Evolutionary conservation across 768 basidiomycete species (phyloP).

Genomic region (Phaeolepiota aurea): DNA sequence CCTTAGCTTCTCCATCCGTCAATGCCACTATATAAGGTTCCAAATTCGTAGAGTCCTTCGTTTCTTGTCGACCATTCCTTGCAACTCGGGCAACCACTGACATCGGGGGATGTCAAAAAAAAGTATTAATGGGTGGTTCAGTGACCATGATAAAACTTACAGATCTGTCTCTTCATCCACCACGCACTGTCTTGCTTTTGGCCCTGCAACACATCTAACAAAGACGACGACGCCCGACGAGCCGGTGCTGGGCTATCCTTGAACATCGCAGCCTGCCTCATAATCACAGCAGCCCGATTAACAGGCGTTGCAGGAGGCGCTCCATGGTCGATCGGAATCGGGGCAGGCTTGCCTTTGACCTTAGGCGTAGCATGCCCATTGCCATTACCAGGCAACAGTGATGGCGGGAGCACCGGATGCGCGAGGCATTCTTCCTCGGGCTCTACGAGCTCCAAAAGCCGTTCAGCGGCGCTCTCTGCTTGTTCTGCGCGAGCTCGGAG

Average conservation of each 20-base stretch:
- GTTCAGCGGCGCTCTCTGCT: constrained; percentile 87
- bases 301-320: constrained; percentile 56
- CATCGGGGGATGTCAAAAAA: no score
- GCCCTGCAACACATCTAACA: constrained; percentile 64
- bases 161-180: constrained; percentile 73
- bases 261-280: constrained; percentile 74
- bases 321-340: constrained; percentile 22
- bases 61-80: constrained; percentile 20
- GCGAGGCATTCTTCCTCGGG: constrained; percentile 55
- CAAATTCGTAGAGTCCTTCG: not conserved
- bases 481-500: constrained; percentile 84
- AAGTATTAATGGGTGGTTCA: constrained; percentile 10
- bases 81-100: constrained; percentile 45
- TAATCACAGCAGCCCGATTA: constrained; percentile 45
- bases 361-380: constrained; percentile 29
- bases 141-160: constrained; percentile 33
- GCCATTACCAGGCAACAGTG: constrained; percentile 37
- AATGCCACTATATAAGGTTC: constrained; percentile 34
- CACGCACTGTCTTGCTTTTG: constrained; percentile 67
- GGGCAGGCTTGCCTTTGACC: constrained; percentile 26
- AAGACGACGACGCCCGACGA: constrained; percentile 35
- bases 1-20: constrained; percentile 36
- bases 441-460: constrained; percentile 80
- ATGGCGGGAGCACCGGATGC: constrained; percentile 46
- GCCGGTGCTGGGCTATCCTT: constrained; percentile 69